Evolutionary conservation across 495 filamentous ascomycete species (phyloP).

Genomic region (Pyrenopolyporus hunteri): DNA sequence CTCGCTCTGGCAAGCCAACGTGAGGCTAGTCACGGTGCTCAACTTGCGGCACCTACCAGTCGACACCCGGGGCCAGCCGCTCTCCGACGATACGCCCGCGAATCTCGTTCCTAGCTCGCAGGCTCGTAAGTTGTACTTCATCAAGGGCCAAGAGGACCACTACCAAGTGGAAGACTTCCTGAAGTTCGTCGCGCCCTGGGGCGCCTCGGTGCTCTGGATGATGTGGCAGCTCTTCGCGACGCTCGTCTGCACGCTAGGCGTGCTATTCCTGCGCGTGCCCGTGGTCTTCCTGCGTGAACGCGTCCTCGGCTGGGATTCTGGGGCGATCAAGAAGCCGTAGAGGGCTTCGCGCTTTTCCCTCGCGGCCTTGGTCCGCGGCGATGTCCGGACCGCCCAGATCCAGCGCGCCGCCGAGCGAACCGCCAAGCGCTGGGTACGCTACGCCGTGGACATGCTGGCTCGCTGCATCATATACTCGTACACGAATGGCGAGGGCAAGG

Average conservation of each 20-base stretch:
- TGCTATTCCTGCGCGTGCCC: conserved; percentile 32
- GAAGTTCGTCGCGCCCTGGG: conserved; percentile 64
- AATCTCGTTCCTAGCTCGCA: conserved; percentile 4
- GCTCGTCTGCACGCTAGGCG: conserved; percentile 64
- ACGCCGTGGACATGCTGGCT: no score
- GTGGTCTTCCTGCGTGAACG: conserved; percentile 2
- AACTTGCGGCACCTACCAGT: conserved; percentile 52
- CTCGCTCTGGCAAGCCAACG: conserved; percentile 61
- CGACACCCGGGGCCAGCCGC: conserved; percentile 15
- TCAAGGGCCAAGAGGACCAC: conserved; percentile 76
- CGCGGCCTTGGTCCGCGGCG: no score
- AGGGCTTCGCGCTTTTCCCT: conserved; percentile 4
- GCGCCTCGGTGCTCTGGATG: conserved; percentile 54
- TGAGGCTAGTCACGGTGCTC: conserved; percentile 76
- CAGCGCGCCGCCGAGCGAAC: no score
- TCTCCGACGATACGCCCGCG: neutral
- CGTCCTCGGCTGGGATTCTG: conserved; percentile 12
- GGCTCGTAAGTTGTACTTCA: conserved; percentile 60
- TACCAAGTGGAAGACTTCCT: conserved; percentile 83
- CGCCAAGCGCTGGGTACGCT: no score
- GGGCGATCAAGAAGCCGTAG: conserved; percentile 26
- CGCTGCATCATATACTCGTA: no score
- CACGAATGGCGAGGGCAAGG: no score
- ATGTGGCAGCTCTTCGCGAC: conserved; percentile 68
- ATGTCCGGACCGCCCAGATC: no score